Percentiles rank a stretch among this genome's conserved stretches.
phyloP scores from a whole-genome alignment of 257 asterid species.

The Eustoma russellianum region DNA sequence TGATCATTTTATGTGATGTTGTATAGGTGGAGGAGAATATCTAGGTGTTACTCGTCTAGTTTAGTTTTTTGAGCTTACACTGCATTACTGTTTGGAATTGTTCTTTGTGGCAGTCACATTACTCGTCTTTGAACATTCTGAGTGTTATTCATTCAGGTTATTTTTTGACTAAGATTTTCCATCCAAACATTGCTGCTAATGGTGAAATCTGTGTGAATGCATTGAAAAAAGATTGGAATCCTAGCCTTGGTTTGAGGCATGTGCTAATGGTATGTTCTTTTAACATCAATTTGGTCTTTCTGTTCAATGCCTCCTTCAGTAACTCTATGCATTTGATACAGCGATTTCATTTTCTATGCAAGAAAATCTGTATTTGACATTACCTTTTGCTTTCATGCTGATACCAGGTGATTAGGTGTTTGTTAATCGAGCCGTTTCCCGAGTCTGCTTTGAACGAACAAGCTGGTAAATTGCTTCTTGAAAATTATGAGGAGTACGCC shows the following conservation, averaged over 20 bases:
- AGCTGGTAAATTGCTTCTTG: slow-evolving; percentile 96
- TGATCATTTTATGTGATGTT: neutral
- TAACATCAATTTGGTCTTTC: neutral
- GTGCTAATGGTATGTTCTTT: slow-evolving; percentile 59
- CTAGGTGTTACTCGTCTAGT: neutral
- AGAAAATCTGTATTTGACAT: no score
- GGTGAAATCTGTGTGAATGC: slow-evolving; percentile 99
- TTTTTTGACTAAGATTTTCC: slow-evolving; percentile 88
- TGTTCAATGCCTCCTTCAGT: no score
- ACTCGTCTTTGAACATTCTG: neutral
- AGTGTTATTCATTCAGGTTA: slow-evolving; percentile 41
- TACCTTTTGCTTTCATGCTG: neutral
- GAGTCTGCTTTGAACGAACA: slow-evolving; percentile 95
- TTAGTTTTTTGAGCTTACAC: neutral
- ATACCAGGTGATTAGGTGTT: slow-evolving; percentile 85
- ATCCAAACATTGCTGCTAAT: slow-evolving; percentile 73
- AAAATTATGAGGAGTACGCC: slow-evolving; percentile 83
- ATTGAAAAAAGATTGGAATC: slow-evolving; percentile 89
- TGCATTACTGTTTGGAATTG: neutral
- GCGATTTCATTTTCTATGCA: no score
- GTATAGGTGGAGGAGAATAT: neutral
- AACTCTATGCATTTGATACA: no score
- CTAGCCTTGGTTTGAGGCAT: slow-evolving; percentile 85
- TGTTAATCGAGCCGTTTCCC: slow-evolving; percentile 93
- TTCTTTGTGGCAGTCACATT: neutral